Evolutionary conservation across 345 rosid species (phyloP).

Genomic region (Lepidium didymum): DNA sequence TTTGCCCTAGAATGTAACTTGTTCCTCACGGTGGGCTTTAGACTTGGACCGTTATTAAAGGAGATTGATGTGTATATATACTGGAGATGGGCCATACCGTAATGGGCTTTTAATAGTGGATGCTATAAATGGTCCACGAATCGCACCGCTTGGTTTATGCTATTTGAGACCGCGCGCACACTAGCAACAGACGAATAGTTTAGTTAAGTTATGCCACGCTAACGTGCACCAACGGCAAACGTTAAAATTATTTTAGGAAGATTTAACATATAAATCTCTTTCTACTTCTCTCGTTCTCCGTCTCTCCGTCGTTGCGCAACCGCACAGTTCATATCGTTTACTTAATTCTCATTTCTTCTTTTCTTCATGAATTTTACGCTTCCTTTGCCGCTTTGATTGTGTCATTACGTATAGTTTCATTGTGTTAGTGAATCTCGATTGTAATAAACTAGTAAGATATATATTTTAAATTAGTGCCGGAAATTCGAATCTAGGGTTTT

Average conservation of each 20-base stretch:
- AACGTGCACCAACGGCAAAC: slow-evolving; percentile 33
- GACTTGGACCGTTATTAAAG: too few relatives aligned
- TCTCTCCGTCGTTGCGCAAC: slow-evolving; percentile 28
- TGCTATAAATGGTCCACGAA: slow-evolving; percentile 1
- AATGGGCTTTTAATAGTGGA: not conserved
- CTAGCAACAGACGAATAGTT: not conserved
- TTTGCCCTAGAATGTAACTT: too few relatives aligned
- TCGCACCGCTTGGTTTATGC: not conserved
- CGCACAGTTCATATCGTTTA: slow-evolving; percentile 38
- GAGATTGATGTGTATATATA: too few relatives aligned
- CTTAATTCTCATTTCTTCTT: not conserved
- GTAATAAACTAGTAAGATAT: not conserved
- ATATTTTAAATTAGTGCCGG: not conserved
- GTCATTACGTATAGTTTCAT: not conserved
- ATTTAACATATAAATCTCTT: slow-evolving; percentile 9
- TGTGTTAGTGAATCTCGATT: slow-evolving; percentile 13
- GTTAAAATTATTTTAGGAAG: slow-evolving; percentile 11
- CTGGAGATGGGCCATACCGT: not conserved
- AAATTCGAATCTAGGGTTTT: slow-evolving; percentile 43
- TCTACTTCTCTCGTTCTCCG: slow-evolving; percentile 18
- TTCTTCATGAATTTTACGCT: not conserved
- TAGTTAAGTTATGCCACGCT: not conserved
- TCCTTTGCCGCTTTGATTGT: not conserved
- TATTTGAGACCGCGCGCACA: slow-evolving; percentile 10
- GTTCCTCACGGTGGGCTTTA: too few relatives aligned